Evolutionary conservation across 495 filamentous ascomycete species (phyloP), one percentile per base, ranked within the genome.

Genomic region (Penicillium paradoxum): DNA sequence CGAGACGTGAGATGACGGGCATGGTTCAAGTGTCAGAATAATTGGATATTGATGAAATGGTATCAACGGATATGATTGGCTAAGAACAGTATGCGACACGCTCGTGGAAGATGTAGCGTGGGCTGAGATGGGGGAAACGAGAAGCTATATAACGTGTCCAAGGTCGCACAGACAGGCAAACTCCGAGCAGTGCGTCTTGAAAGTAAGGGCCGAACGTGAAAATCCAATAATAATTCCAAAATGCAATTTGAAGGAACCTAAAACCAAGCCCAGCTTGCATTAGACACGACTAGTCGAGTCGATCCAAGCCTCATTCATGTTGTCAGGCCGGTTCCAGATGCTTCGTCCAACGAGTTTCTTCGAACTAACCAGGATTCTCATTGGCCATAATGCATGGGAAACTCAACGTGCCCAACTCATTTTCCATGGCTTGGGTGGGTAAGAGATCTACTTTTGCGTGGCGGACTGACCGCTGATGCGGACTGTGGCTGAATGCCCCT

Each of bases 1-100:
- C 40, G 2, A 79, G 49, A 46, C 80, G 79, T 11, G 74, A 74
- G 49, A 80, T 73, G 32, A 78, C 66, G 49, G 74, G 73, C 74
- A 75, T 77, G 52, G 42, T 69, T 62, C 51, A 49, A 17, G 15
- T 11, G 18, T 41, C 21, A 47, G 37, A 17, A 7, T 11, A 25
- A 15, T 33, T 13, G 30, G 42, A 24, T n/a, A 3, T 17, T 41
- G 24, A 19, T 40, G 13, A 22, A 5, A 14, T 22, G 10, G 11
- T 17, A 1, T 13, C 1, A 17, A 29, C 7, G 4, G 10, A 30
- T 19, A 11, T 38, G 34, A 15, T 32, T 42, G 6, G 21, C 34
- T 42, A 21, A 30, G 15, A 14, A 44, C 15, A 8, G 32, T 25
- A 48, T 18, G 1, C 27, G 45, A 37, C 21, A 56, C 17, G 11